Evolutionary conservation across 805 yeast genomes (phyloP).

Genomic region (Pichia paraexigua): DNA sequence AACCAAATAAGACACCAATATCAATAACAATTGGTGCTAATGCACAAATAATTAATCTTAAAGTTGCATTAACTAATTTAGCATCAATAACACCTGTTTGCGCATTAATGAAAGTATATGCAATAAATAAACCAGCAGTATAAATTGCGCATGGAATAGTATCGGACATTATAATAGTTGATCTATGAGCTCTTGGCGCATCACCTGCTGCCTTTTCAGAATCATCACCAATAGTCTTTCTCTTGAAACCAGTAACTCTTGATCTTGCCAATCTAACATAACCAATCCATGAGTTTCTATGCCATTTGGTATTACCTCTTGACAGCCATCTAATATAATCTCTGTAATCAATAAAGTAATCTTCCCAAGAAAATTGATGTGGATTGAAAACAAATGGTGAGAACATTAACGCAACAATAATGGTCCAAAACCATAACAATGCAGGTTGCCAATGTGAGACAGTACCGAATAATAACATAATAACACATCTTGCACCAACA

Average conservation of each 20-base stretch:
- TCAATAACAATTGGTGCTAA: constrained; percentile 88
- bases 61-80: constrained; percentile 54
- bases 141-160: constrained; percentile 62
- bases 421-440: constrained; percentile 95
- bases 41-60: constrained; percentile 71
- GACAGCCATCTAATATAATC: constrained; percentile 86
- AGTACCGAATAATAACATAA: constrained; percentile 66
- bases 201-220: constrained; percentile 83
- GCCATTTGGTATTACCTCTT: constrained; percentile 87
- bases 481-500: constrained; percentile 72
- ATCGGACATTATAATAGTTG: constrained; percentile 64
- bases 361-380: constrained; percentile 94
- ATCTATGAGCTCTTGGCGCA: constrained; percentile 73
- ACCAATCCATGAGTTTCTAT: constrained; percentile 85
- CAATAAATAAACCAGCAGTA: constrained; percentile 74
- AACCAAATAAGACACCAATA: constrained; percentile 72
- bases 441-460: constrained; percentile 88
- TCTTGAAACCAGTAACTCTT: constrained; percentile 77
- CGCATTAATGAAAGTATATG: constrained; percentile 74
- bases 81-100: constrained; percentile 68
- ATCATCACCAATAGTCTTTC: constrained; percentile 63
- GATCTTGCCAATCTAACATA: constrained; percentile 77
- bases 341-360: constrained; percentile 92
- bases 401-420: constrained; percentile 75
- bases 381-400: constrained; percentile 97